These are phyloP conservation scores for Botryotinia narcissicola DNA, from an alignment of 2,329 filamentous ascomycete species.

Conservation along the genomic window DNA sequence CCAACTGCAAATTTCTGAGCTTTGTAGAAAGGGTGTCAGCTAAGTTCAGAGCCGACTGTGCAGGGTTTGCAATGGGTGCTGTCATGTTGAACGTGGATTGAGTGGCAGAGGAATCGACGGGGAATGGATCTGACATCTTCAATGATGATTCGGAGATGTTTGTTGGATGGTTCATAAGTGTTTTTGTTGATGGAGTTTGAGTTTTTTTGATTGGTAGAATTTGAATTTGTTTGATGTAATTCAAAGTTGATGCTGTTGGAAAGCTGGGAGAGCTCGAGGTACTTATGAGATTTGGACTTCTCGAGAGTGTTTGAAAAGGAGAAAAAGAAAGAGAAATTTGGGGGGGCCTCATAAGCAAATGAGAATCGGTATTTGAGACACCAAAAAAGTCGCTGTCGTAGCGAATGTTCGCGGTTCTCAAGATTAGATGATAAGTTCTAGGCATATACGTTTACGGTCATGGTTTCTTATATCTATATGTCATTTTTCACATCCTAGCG, in stretches of 20 bases:
- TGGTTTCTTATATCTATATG: not conserved
- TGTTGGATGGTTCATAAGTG: not conserved
- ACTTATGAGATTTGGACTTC: not conserved
- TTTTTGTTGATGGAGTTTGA: too few species aligned
- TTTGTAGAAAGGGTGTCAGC: not conserved
- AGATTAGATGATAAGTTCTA: not conserved
- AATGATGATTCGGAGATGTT: not conserved
- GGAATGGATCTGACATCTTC: too few species aligned
- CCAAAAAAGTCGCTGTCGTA: not conserved
- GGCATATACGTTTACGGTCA: not conserved
- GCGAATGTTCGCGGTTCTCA: not conserved
- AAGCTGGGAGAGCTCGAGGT: not conserved
- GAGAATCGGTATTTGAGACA: not conserved
- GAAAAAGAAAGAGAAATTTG: not conserved
- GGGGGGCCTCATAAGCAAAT: not conserved
- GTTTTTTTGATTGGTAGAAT: too few species aligned
- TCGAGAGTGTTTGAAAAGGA: not conserved
- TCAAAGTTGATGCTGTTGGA: not conserved
- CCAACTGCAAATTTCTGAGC: not conserved
- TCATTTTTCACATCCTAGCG: not conserved
- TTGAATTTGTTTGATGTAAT: not conserved
- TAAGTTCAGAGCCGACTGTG: rapidly evolving
- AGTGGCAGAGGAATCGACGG: rapidly evolving
- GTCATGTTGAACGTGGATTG: not conserved
- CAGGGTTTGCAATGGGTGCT: too few species aligned